phyloP scores from a whole-genome alignment of 176 grass and related monocot species.

The Elaeis guineensis region DNA sequence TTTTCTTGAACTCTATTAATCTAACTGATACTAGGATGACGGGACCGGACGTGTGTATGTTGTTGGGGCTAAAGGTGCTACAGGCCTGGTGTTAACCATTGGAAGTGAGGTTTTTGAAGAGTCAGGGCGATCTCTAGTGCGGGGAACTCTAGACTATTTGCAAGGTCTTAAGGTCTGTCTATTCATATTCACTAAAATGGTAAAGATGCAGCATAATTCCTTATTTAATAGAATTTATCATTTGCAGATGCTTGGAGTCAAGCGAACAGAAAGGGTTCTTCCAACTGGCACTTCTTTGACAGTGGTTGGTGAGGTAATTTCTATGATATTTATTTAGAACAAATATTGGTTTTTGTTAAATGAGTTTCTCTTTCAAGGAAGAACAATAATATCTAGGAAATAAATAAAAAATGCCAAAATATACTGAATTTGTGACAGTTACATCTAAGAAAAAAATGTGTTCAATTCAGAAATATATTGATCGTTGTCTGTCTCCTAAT shows the following conservation, averaged over 20 bases:
- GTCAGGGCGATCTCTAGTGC: slow-evolving; percentile 80
- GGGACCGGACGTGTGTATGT: slow-evolving; percentile 76
- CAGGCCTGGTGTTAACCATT: slow-evolving; percentile 75
- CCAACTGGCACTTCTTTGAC: slow-evolving; percentile 88
- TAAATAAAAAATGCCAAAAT: too few relatives aligned
- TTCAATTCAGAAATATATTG: too few relatives aligned
- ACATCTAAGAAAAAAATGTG: too few relatives aligned
- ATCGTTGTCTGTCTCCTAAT: too few relatives aligned
- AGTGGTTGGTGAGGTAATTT: slow-evolving; percentile 87
- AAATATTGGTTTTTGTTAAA: too few relatives aligned
- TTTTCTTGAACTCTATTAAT: background rate
- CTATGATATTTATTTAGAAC: background rate
- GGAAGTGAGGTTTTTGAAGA: slow-evolving; percentile 98
- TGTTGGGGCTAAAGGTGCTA: slow-evolving; percentile 73
- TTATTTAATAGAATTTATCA: slow-evolving; percentile 22
- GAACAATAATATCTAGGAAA: too few relatives aligned
- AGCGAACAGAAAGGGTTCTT: slow-evolving; percentile 89
- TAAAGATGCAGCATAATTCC: slow-evolving; percentile 1
- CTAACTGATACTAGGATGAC: slow-evolving; percentile 61
- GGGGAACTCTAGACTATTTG: slow-evolving; percentile 95
- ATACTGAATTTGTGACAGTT: too few relatives aligned
- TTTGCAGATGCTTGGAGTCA: slow-evolving; percentile 94
- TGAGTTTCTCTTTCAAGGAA: too few relatives aligned
- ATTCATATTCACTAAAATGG: slow-evolving; percentile 10
- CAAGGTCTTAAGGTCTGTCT: slow-evolving; percentile 92